These are phyloP conservation scores for Sugiyamaella castrensis DNA, from an alignment of 1,139 yeast species.

Conservation along the genomic window DNA sequence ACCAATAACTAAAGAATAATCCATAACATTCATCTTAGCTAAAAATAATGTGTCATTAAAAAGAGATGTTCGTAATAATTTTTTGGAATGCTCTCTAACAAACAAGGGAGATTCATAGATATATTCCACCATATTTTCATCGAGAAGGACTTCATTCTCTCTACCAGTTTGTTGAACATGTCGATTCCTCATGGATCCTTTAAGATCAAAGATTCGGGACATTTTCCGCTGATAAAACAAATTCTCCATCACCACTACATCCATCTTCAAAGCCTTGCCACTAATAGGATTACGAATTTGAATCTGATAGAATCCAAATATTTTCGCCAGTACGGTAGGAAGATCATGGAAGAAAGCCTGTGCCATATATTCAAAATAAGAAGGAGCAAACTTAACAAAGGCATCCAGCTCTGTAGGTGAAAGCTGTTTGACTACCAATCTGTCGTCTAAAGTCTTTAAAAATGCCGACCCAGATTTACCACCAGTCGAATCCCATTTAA, in stretches of 20 bases:
- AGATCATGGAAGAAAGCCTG: slow-evolving; percentile 93
- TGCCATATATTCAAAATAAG: slow-evolving; percentile 92
- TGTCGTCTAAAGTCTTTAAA: slow-evolving; percentile 84
- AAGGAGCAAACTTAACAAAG: slow-evolving; percentile 92
- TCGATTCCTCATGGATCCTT: slow-evolving; percentile 96
- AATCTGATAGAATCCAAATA: slow-evolving; percentile 93
- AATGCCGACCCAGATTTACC: slow-evolving; percentile 97
- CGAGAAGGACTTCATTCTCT: slow-evolving; percentile 89
- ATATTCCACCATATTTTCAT: slow-evolving; percentile 97
- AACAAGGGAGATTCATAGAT: slow-evolving; percentile 94
- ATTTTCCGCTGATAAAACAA: slow-evolving; percentile 81
- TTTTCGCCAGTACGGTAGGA: slow-evolving; percentile 91
- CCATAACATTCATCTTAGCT: slow-evolving; percentile 99
- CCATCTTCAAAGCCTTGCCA: slow-evolving; percentile 79
- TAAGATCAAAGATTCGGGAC: slow-evolving; percentile 85
- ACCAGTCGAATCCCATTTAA: slow-evolving; percentile 94
- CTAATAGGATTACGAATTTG: slow-evolving; percentile 76
- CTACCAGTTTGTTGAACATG: slow-evolving; percentile 96
- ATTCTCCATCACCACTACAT: slow-evolving; percentile 93
- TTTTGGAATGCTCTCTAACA: slow-evolving; percentile 89
- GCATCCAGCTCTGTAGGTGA: slow-evolving; percentile 89
- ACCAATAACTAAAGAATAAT: slow-evolving; percentile 91
- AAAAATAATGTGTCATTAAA: slow-evolving; percentile 94
- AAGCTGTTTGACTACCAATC: slow-evolving; percentile 85
- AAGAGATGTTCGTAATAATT: slow-evolving; percentile 75